These are phyloP conservation scores for Pharnaceum exiguum DNA, from an alignment of 148 eudicot genomes.

Conservation along the genomic window DNA sequence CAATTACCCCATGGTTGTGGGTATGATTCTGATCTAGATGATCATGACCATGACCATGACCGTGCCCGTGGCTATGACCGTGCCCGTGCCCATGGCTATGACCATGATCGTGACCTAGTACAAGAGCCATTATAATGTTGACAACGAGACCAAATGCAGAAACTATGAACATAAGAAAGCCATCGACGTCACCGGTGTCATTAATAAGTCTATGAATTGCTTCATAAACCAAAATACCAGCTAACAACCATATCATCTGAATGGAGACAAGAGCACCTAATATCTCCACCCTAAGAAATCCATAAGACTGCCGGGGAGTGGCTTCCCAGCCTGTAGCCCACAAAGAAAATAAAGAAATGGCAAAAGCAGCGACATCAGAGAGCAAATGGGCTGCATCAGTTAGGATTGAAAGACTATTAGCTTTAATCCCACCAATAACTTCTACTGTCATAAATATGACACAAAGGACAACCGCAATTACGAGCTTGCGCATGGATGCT, in stretches of 20 bases:
- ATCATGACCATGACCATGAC: constrained; percentile 17
- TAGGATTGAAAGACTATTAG: constrained; percentile 82
- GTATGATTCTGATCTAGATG: constrained; percentile 21
- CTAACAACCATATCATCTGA: constrained; percentile 89
- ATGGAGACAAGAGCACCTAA: constrained; percentile 84
- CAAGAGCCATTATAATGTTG: constrained; percentile 67
- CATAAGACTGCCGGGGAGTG: constrained; percentile 80
- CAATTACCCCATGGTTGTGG: constrained; percentile 47
- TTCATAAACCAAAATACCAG: constrained; percentile 84
- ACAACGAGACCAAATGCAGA: constrained; percentile 79
- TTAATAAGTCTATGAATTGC: constrained; percentile 56
- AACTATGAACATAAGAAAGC: constrained; percentile 77
- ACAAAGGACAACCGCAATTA: constrained; percentile 69
- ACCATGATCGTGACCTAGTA: constrained; percentile 76
- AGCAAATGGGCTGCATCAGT: constrained; percentile 90
- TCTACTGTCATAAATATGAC: constrained; percentile 72
- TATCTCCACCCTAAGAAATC: constrained; percentile 81
- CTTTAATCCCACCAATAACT: constrained; percentile 83
- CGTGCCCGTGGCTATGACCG: constrained; percentile 22
- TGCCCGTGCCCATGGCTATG: constrained; percentile 44
- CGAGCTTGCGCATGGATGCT: constrained; percentile 72
- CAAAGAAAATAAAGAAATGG: constrained; percentile 74
- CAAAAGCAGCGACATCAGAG: constrained; percentile 92
- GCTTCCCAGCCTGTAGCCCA: constrained; percentile 99
- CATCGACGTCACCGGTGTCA: constrained; percentile 73